These are phyloP conservation scores for Russula griseocarnosa DNA, from an alignment of 768 basidiomycete genomes.

Conservation along the genomic window DNA sequence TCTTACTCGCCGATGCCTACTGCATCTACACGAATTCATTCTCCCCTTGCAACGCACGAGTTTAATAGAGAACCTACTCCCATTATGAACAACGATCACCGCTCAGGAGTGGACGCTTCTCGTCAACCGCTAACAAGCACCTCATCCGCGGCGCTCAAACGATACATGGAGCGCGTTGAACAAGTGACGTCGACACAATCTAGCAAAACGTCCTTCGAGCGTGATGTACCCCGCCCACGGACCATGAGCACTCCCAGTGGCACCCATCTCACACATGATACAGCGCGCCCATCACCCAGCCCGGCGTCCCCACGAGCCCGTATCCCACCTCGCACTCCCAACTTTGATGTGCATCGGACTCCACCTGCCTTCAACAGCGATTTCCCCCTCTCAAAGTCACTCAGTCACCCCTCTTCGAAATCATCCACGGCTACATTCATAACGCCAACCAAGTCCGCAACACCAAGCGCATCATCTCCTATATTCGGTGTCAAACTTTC, in stretches of 20 bases:
- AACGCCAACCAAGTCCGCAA: conserved; percentile 31
- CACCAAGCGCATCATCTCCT: conserved; percentile 35
- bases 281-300: background rate
- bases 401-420: conserved; percentile 26
- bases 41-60: conserved; percentile 15
- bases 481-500: conserved; percentile 25
- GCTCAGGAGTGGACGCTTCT: background rate
- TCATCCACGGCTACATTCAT: conserved; percentile 14
- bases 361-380: background rate
- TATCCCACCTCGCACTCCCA: conserved; percentile 9
- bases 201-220: background rate
- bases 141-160: conserved; percentile 18
- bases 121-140: conserved; percentile 14
- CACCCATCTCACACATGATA: conserved; percentile 1
- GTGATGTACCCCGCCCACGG: conserved; percentile 10
- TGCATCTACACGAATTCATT: conserved; percentile 13
- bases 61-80: conserved; percentile 1
- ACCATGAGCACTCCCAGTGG: conserved; percentile 31
- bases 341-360: background rate
- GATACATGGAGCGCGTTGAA: conserved; percentile 26
- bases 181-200: conserved; percentile 7
- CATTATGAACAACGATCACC: background rate
- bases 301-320: conserved; percentile 7
- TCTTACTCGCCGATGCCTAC: conserved; percentile 5
- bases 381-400: conserved; percentile 6